Percentiles rank a stretch among this genome's conserved stretches.
phyloP scores from a whole-genome alignment of 2,329 filamentous ascomycete genomes.

The Aspergillus versicolor region DNA sequence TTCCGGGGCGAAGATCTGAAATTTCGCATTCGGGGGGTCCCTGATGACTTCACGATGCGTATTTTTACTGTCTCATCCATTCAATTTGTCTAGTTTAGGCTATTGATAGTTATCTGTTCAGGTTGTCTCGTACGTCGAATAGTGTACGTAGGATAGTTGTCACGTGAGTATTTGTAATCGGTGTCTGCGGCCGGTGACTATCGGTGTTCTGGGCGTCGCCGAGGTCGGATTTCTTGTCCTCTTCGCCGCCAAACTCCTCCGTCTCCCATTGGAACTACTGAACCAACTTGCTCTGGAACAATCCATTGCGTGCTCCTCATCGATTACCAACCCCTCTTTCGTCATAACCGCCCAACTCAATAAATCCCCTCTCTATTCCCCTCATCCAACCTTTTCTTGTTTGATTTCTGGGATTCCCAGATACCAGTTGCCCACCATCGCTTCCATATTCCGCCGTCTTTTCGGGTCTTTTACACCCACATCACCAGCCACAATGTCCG shows the following conservation, averaged over 20 bases:
- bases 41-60: constrained; percentile 3
- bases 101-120: background rate
- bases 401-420: constrained; percentile 2
- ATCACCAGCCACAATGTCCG: constrained; percentile 70
- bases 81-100: background rate
- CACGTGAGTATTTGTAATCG: background rate
- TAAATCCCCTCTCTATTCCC: background rate
- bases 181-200: too few relatives aligned
- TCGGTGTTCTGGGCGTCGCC: too few relatives aligned
- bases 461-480: constrained; percentile 60
- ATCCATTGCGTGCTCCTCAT: constrained; percentile 5
- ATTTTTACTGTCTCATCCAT: background rate
- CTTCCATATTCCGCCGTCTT: constrained; percentile 69
- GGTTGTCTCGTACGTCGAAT: too few relatives aligned
- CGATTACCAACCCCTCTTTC: constrained; percentile 9
- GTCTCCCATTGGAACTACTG: too few relatives aligned
- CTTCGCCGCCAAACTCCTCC: too few relatives aligned
- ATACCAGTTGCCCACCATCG: constrained; percentile 49
- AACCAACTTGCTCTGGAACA: background rate
- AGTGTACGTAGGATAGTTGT: background rate
- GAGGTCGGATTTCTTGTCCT: too few relatives aligned
- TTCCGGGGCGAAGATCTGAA: background rate
- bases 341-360: background rate
- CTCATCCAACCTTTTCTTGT: background rate
- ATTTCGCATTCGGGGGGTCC: background rate